phyloP scores from a whole-genome alignment of 2,329 filamentous ascomycete genomes.

The Penicillium expansum region DNA sequence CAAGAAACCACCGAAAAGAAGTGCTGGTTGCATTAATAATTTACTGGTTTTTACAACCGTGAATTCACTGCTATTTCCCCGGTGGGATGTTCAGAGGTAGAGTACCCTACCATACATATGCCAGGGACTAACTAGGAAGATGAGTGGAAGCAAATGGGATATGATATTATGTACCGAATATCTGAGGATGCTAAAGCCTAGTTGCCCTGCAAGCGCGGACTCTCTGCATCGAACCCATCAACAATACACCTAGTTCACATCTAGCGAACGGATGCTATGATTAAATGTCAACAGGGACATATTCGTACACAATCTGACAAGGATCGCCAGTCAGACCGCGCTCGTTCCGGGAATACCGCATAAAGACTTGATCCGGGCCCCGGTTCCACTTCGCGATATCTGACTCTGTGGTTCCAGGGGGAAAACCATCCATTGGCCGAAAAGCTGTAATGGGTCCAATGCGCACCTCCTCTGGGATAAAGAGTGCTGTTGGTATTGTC shows the following conservation, averaged over 20 bases:
- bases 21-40: too few species aligned
- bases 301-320: constrained; percentile 25
- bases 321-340: constrained; percentile 12
- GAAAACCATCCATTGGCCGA: constrained; percentile 18
- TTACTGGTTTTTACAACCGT: not conserved
- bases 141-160: not conserved
- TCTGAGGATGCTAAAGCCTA: not conserved
- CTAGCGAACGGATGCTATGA: not conserved
- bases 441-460: constrained; percentile 28
- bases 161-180: not conserved
- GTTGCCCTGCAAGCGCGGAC: not conserved
- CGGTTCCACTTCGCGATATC: constrained; percentile 24
- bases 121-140: too few species aligned
- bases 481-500: not conserved
- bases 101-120: too few species aligned
- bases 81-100: not conserved
- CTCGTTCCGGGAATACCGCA: constrained; percentile 25
- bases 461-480: constrained; percentile 28
- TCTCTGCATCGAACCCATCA: not conserved
- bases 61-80: too few species aligned
- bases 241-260: not conserved
- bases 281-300: constrained; percentile 19
- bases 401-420: constrained; percentile 13
- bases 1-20: not conserved
- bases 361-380: constrained; percentile 18